Percentiles rank a stretch among this genome's conserved stretches.
Conservation (phyloP, 306 rosid species). For the Fagus sylvatica region DNA sequence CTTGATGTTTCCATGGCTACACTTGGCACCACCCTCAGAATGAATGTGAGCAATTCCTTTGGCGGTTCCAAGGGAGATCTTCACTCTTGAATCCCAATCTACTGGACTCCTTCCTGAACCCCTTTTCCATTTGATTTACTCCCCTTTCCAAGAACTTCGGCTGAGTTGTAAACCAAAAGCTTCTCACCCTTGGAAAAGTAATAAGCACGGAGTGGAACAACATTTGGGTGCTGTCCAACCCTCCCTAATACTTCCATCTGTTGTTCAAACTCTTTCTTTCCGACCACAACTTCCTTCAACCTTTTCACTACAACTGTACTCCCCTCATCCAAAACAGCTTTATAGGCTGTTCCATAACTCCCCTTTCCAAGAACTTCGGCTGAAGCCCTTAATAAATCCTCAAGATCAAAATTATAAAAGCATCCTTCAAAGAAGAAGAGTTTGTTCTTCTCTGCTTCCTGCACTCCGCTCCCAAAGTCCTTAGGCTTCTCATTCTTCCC, state of each 20-base stretch:
- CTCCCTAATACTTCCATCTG: conserved; percentile 75
- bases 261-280: conserved; percentile 79
- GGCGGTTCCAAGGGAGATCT: conserved; percentile 55
- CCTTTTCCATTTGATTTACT: conserved; percentile 45
- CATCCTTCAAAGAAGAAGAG: conserved; percentile 74
- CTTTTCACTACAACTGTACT: conserved; percentile 77
- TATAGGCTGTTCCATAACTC: conserved; percentile 77
- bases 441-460: conserved; percentile 79
- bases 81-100: conserved; percentile 75
- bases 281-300: conserved; percentile 63
- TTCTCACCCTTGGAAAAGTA: conserved; percentile 88
- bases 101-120: conserved; percentile 59
- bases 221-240: conserved; percentile 64
- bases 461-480: conserved; percentile 85
- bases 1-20: conserved; percentile 74
- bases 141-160: too few relatives aligned
- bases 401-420: conserved; percentile 62
- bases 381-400: conserved; percentile 79
- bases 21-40: conserved; percentile 51
- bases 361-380: conserved; percentile 94
- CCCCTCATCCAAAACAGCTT: conserved; percentile 86
- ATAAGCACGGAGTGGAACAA: conserved; percentile 68
- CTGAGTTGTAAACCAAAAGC: conserved; percentile 76
- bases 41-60: conserved; percentile 73
- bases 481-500: conserved; percentile 62